phyloP scores from a whole-genome alignment of 306 rosid genomes.

The Cicer bijugum region DNA sequence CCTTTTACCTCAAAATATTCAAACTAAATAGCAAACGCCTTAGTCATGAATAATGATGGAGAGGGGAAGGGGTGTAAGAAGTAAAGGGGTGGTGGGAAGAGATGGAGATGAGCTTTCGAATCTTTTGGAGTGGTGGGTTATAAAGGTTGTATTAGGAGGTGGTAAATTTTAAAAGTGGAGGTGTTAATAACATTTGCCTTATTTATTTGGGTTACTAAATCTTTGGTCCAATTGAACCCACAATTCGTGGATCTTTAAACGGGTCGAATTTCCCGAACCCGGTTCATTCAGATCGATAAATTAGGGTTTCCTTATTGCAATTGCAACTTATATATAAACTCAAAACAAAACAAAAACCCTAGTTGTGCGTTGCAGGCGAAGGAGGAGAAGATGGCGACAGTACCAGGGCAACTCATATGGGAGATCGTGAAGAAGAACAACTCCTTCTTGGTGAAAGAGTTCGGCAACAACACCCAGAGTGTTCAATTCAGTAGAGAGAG shows the following conservation, averaged over 20 bases:
- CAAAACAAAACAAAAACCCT: constrained; percentile 27
- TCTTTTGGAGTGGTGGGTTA: no score
- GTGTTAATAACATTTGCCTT: no score
- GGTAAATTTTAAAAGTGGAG: no score
- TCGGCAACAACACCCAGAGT: constrained; percentile 75
- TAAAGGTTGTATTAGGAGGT: no score
- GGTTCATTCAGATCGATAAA: background rate
- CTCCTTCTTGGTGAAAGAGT: constrained; percentile 81
- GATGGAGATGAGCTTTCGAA: no score
- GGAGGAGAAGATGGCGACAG: constrained; percentile 63
- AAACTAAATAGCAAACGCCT: no score
- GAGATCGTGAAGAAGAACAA: constrained; percentile 95
- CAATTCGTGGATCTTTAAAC: background rate
- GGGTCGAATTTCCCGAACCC: constrained; percentile 36
- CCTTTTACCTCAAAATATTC: no score
- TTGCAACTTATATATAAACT: constrained; percentile 33
- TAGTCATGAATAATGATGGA: no score
- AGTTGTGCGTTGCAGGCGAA: constrained; percentile 36
- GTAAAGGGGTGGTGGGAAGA: no score
- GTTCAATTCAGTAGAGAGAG: constrained; percentile 83
- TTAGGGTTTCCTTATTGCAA: constrained; percentile 56
- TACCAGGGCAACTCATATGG: constrained; percentile 93
- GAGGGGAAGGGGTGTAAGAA: no score
- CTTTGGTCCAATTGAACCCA: background rate
- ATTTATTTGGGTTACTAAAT: background rate